Conservation (phyloP, 768 basidiomycete species). For the Fomitopsis serialis region DNA sequence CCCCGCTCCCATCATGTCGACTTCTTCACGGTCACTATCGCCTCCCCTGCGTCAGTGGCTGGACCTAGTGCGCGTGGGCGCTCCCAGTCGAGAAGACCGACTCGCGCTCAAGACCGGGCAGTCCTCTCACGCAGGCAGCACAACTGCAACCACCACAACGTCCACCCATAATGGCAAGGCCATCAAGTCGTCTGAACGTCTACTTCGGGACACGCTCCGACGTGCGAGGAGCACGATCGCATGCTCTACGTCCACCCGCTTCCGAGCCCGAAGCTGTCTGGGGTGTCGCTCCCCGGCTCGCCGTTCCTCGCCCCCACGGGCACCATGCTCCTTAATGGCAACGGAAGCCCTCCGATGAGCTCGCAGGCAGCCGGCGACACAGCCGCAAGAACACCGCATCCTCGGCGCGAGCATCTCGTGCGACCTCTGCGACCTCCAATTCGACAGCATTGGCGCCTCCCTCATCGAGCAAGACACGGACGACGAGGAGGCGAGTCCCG, state of each 20-base stretch:
- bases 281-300: conserved; percentile 7
- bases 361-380: conserved; percentile 12
- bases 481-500: conserved; percentile 14
- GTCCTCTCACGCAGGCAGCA: conserved; percentile 21
- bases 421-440: conserved; percentile 15
- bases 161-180: conserved; percentile 28
- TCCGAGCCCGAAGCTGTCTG: conserved; percentile 12
- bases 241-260: conserved; percentile 21
- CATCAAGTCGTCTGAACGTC: conserved; percentile 46
- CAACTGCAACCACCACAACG: conserved; percentile 13
- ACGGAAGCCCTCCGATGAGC: neutral
- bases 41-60: conserved; percentile 9
- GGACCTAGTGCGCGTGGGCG: conserved; percentile 9
- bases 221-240: conserved; percentile 43
- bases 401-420: conserved; percentile 19
- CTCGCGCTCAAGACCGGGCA: conserved; percentile 18
- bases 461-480: conserved; percentile 15
- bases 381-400: conserved; percentile 23
- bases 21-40: conserved; percentile 8
- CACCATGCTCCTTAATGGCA: neutral
- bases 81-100: conserved; percentile 16
- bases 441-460: conserved; percentile 4
- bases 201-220: conserved; percentile 50
- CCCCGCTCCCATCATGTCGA: conserved; percentile 22
- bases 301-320: conserved; percentile 2